Evolutionary conservation across 805 yeast species (phyloP), one percentile per base, ranked within the genome.

Genomic region (Lipomyces yamanashiensis): DNA sequence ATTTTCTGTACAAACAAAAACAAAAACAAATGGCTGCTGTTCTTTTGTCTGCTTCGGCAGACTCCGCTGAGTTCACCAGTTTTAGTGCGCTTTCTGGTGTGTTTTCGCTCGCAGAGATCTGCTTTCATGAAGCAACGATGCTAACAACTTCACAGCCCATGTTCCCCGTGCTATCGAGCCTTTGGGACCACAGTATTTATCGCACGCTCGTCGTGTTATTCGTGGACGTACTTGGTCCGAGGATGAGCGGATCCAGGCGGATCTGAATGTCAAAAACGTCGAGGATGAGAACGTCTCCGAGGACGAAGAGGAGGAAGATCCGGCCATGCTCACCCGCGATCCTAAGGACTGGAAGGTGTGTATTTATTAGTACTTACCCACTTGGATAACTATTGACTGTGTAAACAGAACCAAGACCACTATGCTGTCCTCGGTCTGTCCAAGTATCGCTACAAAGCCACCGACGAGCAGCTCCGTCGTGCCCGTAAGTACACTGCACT

Each of bases 141-240:
- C 58, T 54, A 33, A 55, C 36, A 1, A 1, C 7, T 7, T 6
- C 15, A 40, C 39, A 54, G 68, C 74, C 15, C 74, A 77, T 33
- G 70, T 71, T 40, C 72, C 71, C 69, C 78, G 97, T 77, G 87
- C 93, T 64, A 82, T 92, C 67, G 99, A 95, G 80, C 98, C 99
- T 44, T 97, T 93, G 70, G 99, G 99, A 62, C 93, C 96, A 67
- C 89, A 85, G 76, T 95, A 92, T 81, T 81, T 95, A 72, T 97
- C 97, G 58, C 99, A 95, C 75, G 98, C 98, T 63, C 87, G 96
- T 71, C 89, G 99, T 83, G 85, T 96, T 59, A 82, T 92, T 72
- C 87, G 97, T 80, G 97, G 97, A 77, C 97, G 96, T 81, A 91
- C 98, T 55, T 95, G 98, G 97, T 91, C 98, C 61, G 98, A 95